Evolutionary conservation across 495 filamentous ascomycete species (phyloP).

Genomic region (Aspergillus funiculosus): DNA sequence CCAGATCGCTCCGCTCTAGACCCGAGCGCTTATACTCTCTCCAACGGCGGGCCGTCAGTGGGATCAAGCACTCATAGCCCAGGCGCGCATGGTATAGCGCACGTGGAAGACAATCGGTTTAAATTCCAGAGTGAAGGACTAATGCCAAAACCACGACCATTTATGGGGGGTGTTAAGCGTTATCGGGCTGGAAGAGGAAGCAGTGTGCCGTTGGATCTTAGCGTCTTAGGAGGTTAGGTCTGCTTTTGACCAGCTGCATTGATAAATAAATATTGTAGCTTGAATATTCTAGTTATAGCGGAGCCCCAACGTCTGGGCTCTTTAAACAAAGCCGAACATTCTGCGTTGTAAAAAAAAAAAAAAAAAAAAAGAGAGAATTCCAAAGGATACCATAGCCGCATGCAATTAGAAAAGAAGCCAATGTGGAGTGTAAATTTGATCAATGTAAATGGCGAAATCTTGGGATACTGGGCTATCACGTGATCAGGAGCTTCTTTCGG

Average conservation of each 20-base stretch:
- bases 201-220: constrained; percentile 87
- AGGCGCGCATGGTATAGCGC: constrained; percentile 40
- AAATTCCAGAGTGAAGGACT: constrained; percentile 77
- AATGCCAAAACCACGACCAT: constrained; percentile 79
- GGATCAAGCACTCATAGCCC: constrained; percentile 25
- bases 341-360: neutral
- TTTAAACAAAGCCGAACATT: too few species aligned
- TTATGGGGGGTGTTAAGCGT: constrained; percentile 60
- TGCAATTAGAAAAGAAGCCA: too few species aligned
- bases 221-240: constrained; percentile 32
- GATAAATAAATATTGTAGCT: neutral
- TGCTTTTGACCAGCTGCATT: constrained; percentile 11
- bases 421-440: too few species aligned
- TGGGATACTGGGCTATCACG: too few species aligned
- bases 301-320: too few species aligned
- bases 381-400: too few species aligned
- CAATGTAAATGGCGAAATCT: too few species aligned
- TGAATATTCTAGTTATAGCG: neutral
- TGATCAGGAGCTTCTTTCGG: too few species aligned
- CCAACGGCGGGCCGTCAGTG: constrained; percentile 46
- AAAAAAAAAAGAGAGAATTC: too few species aligned
- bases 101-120: constrained; percentile 77
- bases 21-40: constrained; percentile 70
- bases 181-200: constrained; percentile 90
- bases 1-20: constrained; percentile 58